These are phyloP conservation scores for Fusarium sp. DNA, from an alignment of 2,329 filamentous ascomycete genomes.

Conservation along the genomic window DNA sequence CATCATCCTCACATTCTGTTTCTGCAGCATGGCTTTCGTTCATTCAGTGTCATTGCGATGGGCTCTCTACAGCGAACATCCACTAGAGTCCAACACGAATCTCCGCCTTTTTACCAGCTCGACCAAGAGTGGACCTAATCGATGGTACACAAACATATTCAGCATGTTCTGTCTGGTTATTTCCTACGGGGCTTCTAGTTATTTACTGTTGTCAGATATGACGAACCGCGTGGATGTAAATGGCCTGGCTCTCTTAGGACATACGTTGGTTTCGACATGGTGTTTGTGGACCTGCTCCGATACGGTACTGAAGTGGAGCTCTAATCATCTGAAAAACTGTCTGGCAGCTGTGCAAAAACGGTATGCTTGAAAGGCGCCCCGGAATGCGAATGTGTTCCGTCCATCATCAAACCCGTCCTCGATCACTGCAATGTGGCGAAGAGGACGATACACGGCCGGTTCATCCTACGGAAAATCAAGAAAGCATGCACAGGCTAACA, in stretches of 20 bases:
- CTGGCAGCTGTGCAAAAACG: background rate
- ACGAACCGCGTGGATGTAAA: background rate
- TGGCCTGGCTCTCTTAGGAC: background rate
- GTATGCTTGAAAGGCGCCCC: background rate
- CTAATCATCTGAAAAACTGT: background rate
- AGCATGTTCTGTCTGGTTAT: background rate
- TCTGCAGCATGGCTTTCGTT: background rate
- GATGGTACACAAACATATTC: background rate
- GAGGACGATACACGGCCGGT: too few species aligned
- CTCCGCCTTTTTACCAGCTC: background rate
- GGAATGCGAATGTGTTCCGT: too few species aligned
- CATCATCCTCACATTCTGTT: background rate
- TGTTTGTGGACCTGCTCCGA: background rate
- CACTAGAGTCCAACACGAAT: background rate
- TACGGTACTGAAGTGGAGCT: background rate
- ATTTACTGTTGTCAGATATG: background rate
- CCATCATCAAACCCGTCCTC: too few species aligned
- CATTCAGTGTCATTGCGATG: background rate
- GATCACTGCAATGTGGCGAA: too few species aligned
- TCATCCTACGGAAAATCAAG: too few species aligned
- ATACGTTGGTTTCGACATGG: background rate
- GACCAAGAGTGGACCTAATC: background rate
- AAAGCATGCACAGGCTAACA: too few species aligned
- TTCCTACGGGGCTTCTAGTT: background rate
- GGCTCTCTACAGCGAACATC: background rate